Evolutionary conservation across 1,139 yeast species (phyloP).

Genomic region (Scheffersomyces titani): DNA sequence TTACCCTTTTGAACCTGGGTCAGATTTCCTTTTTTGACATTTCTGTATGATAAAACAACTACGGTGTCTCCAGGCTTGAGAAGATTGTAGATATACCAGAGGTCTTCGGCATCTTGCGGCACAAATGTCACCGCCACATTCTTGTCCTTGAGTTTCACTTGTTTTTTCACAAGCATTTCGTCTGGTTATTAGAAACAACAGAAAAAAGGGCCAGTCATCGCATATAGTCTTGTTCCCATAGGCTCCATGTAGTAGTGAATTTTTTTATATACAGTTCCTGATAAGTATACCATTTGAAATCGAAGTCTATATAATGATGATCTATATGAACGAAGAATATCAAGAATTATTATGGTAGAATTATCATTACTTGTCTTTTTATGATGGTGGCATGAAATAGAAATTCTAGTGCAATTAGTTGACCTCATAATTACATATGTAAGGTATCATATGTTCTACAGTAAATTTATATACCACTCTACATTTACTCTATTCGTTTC

Average conservation of each 20-base stretch:
- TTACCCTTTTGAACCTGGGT: conserved; percentile 27
- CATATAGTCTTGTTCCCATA: not conserved
- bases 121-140: conserved; percentile 66
- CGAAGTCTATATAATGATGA: not conserved
- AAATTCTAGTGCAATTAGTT: not conserved
- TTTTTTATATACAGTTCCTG: not conserved
- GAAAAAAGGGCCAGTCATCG: not conserved
- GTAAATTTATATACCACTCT: too few relatives aligned
- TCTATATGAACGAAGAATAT: not conserved
- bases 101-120: conserved; percentile 90
- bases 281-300: not conserved
- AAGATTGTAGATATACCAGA: conserved; percentile 85
- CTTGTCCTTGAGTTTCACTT: conserved; percentile 56
- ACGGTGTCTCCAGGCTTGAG: conserved; percentile 76
- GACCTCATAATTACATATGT: not conserved
- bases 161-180: conserved; percentile 47
- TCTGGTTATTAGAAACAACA: not conserved
- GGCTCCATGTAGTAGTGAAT: not conserved
- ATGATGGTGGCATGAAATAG: not conserved
- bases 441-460: too few relatives aligned
- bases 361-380: too few relatives aligned
- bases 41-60: conserved; percentile 66
- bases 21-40: conserved; percentile 49
- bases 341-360: too few relatives aligned
- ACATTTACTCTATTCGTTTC: not conserved